phyloP scores from a whole-genome alignment of 176 grass and related monocot genomes.

The Eremochloa ophiuroides region DNA sequence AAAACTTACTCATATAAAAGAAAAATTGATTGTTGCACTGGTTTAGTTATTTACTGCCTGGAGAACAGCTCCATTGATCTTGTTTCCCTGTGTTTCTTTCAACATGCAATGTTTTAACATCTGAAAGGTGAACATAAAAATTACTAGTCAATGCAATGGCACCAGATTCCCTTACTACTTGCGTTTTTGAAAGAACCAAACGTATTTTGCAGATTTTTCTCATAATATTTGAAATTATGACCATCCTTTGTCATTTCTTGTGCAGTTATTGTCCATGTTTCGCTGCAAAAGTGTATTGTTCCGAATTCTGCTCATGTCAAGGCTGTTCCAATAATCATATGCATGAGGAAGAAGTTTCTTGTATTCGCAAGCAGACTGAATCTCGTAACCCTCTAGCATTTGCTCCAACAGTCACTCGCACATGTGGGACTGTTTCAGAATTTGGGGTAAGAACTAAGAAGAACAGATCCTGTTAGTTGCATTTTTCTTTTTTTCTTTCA shows the following conservation, averaged over 20 bases:
- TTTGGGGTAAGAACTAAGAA: slow-evolving; percentile 33
- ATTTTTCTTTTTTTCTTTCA: background rate
- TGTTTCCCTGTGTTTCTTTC: background rate
- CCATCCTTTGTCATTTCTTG: slow-evolving; percentile 2
- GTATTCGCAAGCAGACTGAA: slow-evolving; percentile 63
- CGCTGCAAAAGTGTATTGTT: slow-evolving; percentile 68
- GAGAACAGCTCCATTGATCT: background rate
- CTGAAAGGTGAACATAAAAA: background rate
- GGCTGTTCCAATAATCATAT: slow-evolving; percentile 58
- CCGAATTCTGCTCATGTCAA: slow-evolving; percentile 57
- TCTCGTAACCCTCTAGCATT: slow-evolving; percentile 77
- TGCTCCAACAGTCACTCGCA: slow-evolving; percentile 61
- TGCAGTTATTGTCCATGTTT: slow-evolving; percentile 78
- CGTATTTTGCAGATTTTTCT: background rate
- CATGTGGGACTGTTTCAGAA: slow-evolving; percentile 35
- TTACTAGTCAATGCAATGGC: background rate
- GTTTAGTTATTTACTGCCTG: background rate
- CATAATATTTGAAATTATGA: background rate
- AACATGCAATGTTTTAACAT: background rate
- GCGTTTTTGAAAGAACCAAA: background rate
- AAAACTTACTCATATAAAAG: background rate
- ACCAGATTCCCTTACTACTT: background rate
- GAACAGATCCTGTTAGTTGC: background rate
- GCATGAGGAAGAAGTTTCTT: slow-evolving; percentile 57
- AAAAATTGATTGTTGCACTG: background rate